These are phyloP conservation scores for Picochlorum costavermella DNA, from an alignment of 139 green algal species.

Conservation along the genomic window DNA sequence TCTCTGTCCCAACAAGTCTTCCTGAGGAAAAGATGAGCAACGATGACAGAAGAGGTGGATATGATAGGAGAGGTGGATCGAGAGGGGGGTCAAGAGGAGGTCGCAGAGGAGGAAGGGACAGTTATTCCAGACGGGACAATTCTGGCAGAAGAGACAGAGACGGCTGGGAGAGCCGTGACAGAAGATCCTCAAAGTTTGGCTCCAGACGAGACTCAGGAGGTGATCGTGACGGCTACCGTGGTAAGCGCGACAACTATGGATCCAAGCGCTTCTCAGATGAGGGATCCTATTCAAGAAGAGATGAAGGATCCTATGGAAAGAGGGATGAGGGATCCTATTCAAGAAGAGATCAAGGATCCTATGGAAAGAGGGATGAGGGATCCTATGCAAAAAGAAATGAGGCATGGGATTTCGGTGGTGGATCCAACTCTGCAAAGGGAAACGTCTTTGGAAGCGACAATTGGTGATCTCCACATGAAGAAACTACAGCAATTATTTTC, in stretches of 20 bases:
- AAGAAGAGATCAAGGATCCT: background rate
- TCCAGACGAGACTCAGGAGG: background rate
- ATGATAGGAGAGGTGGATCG: background rate
- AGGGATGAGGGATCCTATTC: background rate
- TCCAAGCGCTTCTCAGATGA: background rate
- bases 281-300: background rate
- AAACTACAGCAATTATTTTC: no score
- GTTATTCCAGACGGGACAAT: background rate
- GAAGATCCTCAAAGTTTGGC: background rate
- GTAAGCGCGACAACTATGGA: background rate
- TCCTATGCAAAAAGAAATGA: no score
- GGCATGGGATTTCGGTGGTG: background rate
- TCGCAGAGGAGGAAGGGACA: slow-evolving; percentile 6
- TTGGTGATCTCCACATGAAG: background rate
- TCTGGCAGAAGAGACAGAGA: slow-evolving; percentile 6
- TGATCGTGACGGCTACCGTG: background rate
- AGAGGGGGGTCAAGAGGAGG: slow-evolving; percentile 12
- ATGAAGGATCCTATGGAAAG: background rate
- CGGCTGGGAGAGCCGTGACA: background rate
- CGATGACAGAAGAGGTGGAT: slow-evolving; percentile 11
- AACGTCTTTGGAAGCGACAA: background rate
- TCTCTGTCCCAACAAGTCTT: slow-evolving; percentile 27
- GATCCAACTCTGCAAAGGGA: background rate
- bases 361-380: background rate
- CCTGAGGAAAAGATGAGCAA: slow-evolving; percentile 26